Base-by-base conservation (phyloP, 2,329 filamentous ascomycete species). In the Exophiala aquamarina region DNA sequence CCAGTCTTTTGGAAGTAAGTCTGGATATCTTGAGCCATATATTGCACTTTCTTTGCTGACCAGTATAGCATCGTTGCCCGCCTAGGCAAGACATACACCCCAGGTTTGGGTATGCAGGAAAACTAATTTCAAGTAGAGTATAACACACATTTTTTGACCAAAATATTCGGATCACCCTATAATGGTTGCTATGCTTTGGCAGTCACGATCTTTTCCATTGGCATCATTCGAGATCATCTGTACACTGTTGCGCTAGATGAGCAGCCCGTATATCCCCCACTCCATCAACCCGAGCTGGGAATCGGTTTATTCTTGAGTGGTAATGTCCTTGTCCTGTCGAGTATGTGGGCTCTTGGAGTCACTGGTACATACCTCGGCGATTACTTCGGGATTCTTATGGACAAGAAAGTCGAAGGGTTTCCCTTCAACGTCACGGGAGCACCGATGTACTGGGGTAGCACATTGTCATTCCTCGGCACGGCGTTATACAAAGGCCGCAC, bases 1-100 rank as follows among this genome's bases (percentile, higher is more conserved):
- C 93, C 93, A 17, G 85, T 93, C n/a, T 97, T 96, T 71, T 98
- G 93, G 93, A 98, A 98, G 91, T 95, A 78, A 76, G 88, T 79
- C 15, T 59, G n/a, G 35, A 26, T 44, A 33, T 41, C 34, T 37
- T 6, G 15, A 34, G 14, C 28, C 32, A 23, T 31, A 17, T 31
- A 17, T 26, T 26, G 23, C 23, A 14, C 26, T 20, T 28, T 15
- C 15, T 35, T 28, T 46, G 47, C 50, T 44, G 57, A 52, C 42
- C 35, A 42, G 36, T 55, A 23, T 59, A 94, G 89, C 68, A 87
- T 90, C 62, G 83, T 89, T 59, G 90, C 90, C 52, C 85, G 90
- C 62, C 80, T 84, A 83, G 88, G 88, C 90, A 62, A 50, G 63
- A 63, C 31, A 29, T 17, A 45, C 49, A 41, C 52, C 41, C 47